Base-by-base conservation (phyloP, 2,329 filamentous ascomycete species). In the Tolypocladium paradoxum region DNA sequence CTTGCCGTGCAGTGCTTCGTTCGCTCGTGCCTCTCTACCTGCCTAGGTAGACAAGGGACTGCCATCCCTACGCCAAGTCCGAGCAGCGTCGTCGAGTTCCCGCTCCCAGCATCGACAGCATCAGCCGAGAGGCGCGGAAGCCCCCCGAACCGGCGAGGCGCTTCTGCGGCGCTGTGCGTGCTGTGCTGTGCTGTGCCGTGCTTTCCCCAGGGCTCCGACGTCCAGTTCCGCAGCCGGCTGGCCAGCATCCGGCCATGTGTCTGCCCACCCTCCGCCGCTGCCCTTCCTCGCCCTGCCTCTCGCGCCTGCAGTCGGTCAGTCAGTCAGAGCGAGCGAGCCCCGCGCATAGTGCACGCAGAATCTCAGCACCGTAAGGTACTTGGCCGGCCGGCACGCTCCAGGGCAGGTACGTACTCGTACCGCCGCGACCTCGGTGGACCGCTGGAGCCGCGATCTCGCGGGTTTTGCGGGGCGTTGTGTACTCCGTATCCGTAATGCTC, bases 401-500 rank as follows among this genome's bases (percentile, higher is more conserved):
- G n/a, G 4, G 20, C 7, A 43, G 20, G 38, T 24, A 43, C 38
- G 20, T 40, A 40, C 11, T 20, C 38, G 20, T 40, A 40, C 11
- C 37, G 11, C 9, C 20, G 37, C 22, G 22, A 18, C 24, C n/a
- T n/a, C 3, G 51, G 24, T 50, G 31, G 40, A 29, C 14, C 3
- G 51, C 18, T 50, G 31, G 40, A 29, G 29, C 31, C 52, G 47
- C 40, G 40, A 31, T 46, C 52, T 50, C 52, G n/a, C n/a, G 52
- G 51, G 51, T 31, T 49, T 35, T 53, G 36, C 35, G 51, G 51
- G 45, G 51, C 46, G 11, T 36, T 49, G 45, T 49, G 46, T 53
- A 47, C 22, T 47, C n/a, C 18, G 50, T 9, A n/a, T n/a, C n/a
- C n/a, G n/a, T n/a, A n/a, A n/a, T n/a, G n/a, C n/a, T n/a, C n/a